A percentile compares a stretch with the other conserved stretches of the same genome.
Evolutionary conservation across 495 filamentous ascomycete species (phyloP).

Genomic region (Glutinoglossum americanum): DNA sequence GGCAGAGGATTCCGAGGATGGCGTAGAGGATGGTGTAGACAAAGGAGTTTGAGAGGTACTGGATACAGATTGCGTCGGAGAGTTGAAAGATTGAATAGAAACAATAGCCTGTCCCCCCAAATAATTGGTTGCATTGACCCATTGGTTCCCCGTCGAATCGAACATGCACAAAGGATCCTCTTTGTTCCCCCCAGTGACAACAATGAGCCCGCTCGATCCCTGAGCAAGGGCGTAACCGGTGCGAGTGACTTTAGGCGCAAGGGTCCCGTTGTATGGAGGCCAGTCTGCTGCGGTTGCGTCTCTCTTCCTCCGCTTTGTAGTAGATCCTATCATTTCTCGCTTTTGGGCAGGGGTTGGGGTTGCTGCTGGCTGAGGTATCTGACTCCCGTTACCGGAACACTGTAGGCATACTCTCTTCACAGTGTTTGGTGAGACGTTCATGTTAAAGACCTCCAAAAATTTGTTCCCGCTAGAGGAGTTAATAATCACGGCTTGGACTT

Average conservation of each 20-base stretch:
- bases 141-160: constrained; percentile 53
- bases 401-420: constrained; percentile 37
- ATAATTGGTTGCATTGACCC: constrained; percentile 51
- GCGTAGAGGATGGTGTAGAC: constrained; percentile 15
- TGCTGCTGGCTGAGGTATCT: constrained; percentile 5
- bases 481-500: constrained; percentile 39
- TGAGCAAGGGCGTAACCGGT: constrained; percentile 40
- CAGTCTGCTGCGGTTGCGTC: constrained; percentile 35
- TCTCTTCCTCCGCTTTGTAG: constrained; percentile 21
- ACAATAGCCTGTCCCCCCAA: constrained; percentile 29
- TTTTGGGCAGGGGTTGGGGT: neutral
- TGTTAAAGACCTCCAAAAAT: constrained; percentile 61
- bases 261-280: constrained; percentile 55
- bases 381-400: neutral
- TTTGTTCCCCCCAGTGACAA: constrained; percentile 54
- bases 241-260: constrained; percentile 31
- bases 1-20: constrained; percentile 12
- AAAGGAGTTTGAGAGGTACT: constrained; percentile 15
- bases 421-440: constrained; percentile 51
- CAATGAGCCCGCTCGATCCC: constrained; percentile 36
- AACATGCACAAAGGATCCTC: constrained; percentile 55
- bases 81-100: constrained; percentile 14
- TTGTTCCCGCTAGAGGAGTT: constrained; percentile 58
- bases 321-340: neutral
- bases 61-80: constrained; percentile 17